Conservation (phyloP, 169 alveolate genomes). For the Perkinsus chesapeaki region DNA sequence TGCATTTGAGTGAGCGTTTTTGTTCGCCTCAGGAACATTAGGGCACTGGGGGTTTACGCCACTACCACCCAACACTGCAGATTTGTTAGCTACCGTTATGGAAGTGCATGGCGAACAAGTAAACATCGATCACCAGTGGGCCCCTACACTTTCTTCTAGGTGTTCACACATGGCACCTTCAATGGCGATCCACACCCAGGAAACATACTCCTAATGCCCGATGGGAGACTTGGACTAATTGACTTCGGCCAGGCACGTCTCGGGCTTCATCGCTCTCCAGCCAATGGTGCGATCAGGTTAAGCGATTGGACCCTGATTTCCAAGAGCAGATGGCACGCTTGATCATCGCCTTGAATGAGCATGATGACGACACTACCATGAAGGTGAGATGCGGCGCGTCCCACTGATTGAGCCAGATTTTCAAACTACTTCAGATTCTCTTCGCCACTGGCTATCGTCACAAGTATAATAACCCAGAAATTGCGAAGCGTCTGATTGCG, state of each 20-base stretch:
- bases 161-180: constrained; percentile 3
- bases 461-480: not conserved
- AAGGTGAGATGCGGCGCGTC: not conserved
- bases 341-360: not conserved
- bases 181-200: constrained; percentile 9
- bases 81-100: not conserved
- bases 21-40: not conserved
- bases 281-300: not conserved
- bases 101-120: constrained; percentile 5
- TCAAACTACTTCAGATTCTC: not conserved
- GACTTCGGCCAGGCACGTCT: constrained; percentile 6
- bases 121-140: no score
- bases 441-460: not conserved
- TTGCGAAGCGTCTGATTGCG: not conserved
- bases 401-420: not conserved
- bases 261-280: not conserved
- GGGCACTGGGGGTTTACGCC: not conserved
- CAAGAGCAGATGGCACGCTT: not conserved
- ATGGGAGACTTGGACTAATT: constrained; percentile 1
- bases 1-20: no score
- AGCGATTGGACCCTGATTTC: not conserved
- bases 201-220: not conserved
- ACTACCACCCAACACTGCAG: not conserved
- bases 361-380: not conserved
- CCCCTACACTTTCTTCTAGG: not conserved